Conservation (phyloP, 2,329 filamentous ascomycete species). For the Hymenoscyphus albidus region DNA sequence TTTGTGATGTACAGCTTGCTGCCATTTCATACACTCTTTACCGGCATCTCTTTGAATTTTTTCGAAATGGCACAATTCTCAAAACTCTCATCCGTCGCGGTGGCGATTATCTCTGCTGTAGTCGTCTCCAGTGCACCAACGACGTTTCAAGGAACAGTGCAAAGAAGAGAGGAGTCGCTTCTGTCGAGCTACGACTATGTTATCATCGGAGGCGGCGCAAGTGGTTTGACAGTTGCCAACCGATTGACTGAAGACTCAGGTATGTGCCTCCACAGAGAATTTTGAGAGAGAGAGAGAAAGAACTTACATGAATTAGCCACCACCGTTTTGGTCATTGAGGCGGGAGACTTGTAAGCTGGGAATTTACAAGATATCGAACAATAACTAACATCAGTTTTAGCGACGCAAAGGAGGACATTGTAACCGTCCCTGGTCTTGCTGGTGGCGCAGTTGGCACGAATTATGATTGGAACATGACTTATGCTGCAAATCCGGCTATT, state of each 20-base stretch:
- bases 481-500: neutral
- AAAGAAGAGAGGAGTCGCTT: neutral
- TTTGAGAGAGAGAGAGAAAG: neutral
- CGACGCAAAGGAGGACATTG: neutral
- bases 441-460: neutral
- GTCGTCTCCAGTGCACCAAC: neutral
- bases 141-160: neutral
- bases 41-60: neutral
- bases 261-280: neutral
- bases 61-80: neutral
- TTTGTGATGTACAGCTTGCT: neutral
- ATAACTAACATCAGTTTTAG: neutral
- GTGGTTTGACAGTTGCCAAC: slow-evolving; percentile 4
- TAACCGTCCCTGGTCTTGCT: neutral
- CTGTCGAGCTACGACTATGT: slow-evolving; percentile 5
- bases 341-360: neutral
- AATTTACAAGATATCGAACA: neutral
- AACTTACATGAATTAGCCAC: neutral
- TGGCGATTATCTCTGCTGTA: neutral
- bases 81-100: neutral
- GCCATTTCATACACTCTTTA: neutral
- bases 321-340: slow-evolving; percentile 3
- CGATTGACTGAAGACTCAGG: slow-evolving; percentile 2
- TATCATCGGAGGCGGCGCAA: slow-evolving; percentile 1
- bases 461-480: neutral